Percentiles rank a stretch among this genome's conserved stretches.
phyloP scores from a whole-genome alignment of 495 filamentous ascomycete genomes.

The Cryomyces minteri region DNA sequence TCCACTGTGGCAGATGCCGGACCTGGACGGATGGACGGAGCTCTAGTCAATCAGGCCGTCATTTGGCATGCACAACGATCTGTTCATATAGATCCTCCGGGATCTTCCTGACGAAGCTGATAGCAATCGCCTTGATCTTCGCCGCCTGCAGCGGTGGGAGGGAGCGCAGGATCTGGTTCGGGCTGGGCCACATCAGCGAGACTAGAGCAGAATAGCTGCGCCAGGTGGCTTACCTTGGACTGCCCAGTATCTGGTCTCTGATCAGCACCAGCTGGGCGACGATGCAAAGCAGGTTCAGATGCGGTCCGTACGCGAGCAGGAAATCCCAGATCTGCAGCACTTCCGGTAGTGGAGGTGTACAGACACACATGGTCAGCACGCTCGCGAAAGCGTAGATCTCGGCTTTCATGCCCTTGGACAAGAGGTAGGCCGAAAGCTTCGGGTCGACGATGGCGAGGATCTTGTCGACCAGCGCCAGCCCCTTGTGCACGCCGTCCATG shows the following conservation, averaged over 20 bases:
- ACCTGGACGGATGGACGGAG: too few species aligned
- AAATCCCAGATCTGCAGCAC: constrained; percentile 97
- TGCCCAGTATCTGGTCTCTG: constrained; percentile 62
- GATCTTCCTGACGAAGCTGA: constrained; percentile 64
- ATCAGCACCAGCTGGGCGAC: constrained; percentile 89
- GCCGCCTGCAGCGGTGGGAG: constrained; percentile 77
- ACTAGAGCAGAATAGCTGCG: not conserved
- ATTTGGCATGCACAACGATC: constrained; percentile 74
- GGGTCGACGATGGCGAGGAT: constrained; percentile 79
- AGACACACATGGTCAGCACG: constrained; percentile 85
- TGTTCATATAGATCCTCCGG: constrained; percentile 78
- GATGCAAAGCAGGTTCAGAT: constrained; percentile 91
- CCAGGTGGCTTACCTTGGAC: constrained; percentile 43
- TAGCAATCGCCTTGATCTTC: constrained; percentile 59
- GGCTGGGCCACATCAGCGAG: constrained; percentile 30
- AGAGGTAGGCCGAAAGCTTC: constrained; percentile 66
- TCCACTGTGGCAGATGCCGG: too few species aligned
- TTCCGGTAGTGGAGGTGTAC: constrained; percentile 90
- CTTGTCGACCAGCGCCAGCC: constrained; percentile 76
- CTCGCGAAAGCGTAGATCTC: constrained; percentile 97
- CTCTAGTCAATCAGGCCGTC: constrained; percentile 7
- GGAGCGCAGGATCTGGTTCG: constrained; percentile 74
- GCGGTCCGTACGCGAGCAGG: constrained; percentile 82
- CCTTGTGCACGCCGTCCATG: constrained; percentile 95
- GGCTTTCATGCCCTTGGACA: constrained; percentile 69